phyloP scores from a whole-genome alignment of 2,329 filamentous ascomycete species.

The Epichloe glyceriae region DNA sequence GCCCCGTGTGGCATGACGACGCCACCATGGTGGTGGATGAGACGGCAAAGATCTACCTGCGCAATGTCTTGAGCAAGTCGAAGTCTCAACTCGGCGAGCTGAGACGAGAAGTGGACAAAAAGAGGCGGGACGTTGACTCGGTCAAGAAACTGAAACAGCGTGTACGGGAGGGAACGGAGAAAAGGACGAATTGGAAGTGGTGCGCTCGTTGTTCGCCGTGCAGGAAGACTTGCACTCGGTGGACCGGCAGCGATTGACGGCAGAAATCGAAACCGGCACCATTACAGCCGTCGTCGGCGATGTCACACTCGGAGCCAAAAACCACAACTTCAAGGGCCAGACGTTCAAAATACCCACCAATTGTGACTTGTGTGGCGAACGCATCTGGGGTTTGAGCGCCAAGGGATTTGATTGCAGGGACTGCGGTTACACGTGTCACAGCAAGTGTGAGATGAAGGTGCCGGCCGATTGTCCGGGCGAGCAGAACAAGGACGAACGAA shows the following conservation, averaged over 20 bases:
- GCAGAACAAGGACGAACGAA: constrained; percentile 85
- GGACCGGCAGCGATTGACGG: constrained; percentile 71
- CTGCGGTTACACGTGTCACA: constrained; percentile 96
- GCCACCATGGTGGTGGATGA: constrained; percentile 78
- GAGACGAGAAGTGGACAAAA: constrained; percentile 72
- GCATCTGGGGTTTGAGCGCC: constrained; percentile 92
- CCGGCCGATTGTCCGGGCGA: constrained; percentile 92
- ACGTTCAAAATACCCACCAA: constrained; percentile 99
- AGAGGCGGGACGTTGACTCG: constrained; percentile 70
- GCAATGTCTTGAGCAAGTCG: constrained; percentile 83
- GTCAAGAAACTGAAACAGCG: constrained; percentile 60
- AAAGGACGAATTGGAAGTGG: constrained; percentile 80
- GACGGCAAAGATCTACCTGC: constrained; percentile 73
- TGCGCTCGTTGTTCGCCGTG: constrained; percentile 68
- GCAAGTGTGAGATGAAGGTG: constrained; percentile 98
- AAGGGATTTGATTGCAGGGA: constrained; percentile 95
- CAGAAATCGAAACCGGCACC: constrained; percentile 85
- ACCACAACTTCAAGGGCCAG: constrained; percentile 96
- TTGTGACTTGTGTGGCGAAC: constrained; percentile 89
- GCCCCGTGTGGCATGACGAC: constrained; percentile 94
- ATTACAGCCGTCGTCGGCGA: constrained; percentile 89
- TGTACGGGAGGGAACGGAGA: constrained; percentile 72
- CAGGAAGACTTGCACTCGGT: constrained; percentile 77
- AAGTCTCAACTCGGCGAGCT: constrained; percentile 73
- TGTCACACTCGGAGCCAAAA: constrained; percentile 80